Evolutionary conservation across 2,329 filamentous ascomycete genomes (phyloP).

Genomic region (Chrysoporthe deuterocubensis): DNA sequence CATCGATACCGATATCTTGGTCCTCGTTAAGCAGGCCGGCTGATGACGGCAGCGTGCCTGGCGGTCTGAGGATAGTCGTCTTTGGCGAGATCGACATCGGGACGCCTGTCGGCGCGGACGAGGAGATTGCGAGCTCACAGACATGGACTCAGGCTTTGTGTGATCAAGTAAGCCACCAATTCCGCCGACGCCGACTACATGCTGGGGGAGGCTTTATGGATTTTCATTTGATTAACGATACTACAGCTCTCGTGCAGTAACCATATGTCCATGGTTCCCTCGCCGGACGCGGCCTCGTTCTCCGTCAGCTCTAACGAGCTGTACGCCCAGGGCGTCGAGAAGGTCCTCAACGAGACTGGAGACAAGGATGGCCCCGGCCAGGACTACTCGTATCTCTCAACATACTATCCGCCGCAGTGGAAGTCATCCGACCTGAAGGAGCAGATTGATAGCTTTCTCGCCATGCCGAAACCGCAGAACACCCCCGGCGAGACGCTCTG

Average conservation of each 20-base stretch:
- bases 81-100: slow-evolving; percentile 56
- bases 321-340: slow-evolving; percentile 53
- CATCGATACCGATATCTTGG: slow-evolving; percentile 25
- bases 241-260: slow-evolving; percentile 50
- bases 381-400: slow-evolving; percentile 49
- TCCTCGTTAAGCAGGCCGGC: slow-evolving; percentile 21
- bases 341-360: slow-evolving; percentile 38
- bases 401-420: slow-evolving; percentile 47
- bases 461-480: slow-evolving; percentile 38
- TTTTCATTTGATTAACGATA: not conserved
- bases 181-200: not conserved
- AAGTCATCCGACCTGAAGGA: slow-evolving; percentile 46
- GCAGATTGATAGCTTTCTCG: slow-evolving; percentile 53
- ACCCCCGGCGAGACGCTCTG: slow-evolving; percentile 54
- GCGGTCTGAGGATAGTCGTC: slow-evolving; percentile 53
- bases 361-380: slow-evolving; percentile 40
- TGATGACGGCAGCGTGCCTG: slow-evolving; percentile 26
- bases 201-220: too few species aligned
- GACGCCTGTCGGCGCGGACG: slow-evolving; percentile 38
- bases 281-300: slow-evolving; percentile 52
- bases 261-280: slow-evolving; percentile 51
- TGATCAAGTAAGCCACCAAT: slow-evolving; percentile 43
- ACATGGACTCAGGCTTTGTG: slow-evolving; percentile 56
- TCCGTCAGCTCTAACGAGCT: slow-evolving; percentile 58
- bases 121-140: slow-evolving; percentile 30